phyloP scores from a whole-genome alignment of 176 grass and related monocot species.

The Aechmea fasciata region DNA sequence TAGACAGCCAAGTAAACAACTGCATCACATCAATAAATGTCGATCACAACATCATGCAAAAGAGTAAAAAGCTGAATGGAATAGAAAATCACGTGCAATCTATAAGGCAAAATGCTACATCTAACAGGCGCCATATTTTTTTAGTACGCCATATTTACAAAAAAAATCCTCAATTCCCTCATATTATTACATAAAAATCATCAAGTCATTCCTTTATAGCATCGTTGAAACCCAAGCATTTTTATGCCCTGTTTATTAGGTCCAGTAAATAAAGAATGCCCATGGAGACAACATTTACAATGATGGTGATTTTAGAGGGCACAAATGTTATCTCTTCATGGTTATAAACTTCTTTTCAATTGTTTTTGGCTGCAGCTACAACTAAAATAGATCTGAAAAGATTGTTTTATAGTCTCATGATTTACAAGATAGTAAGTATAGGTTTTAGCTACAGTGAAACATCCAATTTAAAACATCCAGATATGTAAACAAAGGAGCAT shows the following conservation, averaged over 20 bases:
- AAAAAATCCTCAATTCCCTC: neutral
- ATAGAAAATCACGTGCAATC: neutral
- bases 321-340: too few species aligned
- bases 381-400: neutral
- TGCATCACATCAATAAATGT: neutral
- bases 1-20: neutral
- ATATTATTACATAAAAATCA: neutral
- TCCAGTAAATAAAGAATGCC: neutral
- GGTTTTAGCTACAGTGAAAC: too few species aligned
- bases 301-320: too few species aligned
- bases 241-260: neutral
- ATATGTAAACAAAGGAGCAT: too few species aligned
- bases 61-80: neutral
- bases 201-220: neutral
- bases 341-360: too few species aligned
- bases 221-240: neutral
- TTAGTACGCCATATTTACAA: neutral
- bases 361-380: too few species aligned
- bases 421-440: too few species aligned
- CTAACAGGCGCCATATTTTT: neutral
- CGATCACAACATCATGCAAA: neutral
- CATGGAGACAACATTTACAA: neutral
- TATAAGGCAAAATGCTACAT: neutral
- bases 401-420: too few species aligned
- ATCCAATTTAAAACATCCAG: neutral